These are phyloP conservation scores for Cladosporium velox DNA, from an alignment of 2,329 filamentous ascomycete genomes.

Conservation along the genomic window DNA sequence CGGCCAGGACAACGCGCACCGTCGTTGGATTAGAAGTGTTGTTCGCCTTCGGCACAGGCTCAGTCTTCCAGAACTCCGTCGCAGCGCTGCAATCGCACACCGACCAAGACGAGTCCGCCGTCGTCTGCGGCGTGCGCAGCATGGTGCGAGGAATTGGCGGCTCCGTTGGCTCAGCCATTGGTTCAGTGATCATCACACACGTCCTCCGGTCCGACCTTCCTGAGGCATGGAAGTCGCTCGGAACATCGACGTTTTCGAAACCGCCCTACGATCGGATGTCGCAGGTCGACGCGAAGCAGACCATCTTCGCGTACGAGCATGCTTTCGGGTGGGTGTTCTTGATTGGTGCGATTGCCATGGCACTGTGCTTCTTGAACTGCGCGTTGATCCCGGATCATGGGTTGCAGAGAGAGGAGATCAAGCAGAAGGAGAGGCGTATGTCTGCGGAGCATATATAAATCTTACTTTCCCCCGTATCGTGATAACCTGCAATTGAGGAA, in stretches of 20 bases:
- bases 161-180: constrained; percentile 28
- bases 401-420: constrained; percentile 14
- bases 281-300: constrained; percentile 6
- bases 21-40: constrained; percentile 24
- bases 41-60: constrained; percentile 29
- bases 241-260: constrained; percentile 23
- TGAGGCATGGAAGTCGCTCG: constrained; percentile 14
- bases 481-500: not conserved
- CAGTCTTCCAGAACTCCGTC: constrained; percentile 31
- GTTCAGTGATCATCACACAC: constrained; percentile 21
- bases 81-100: constrained; percentile 28
- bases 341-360: constrained; percentile 22
- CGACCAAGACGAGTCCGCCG: constrained; percentile 23
- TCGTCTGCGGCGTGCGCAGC: constrained; percentile 29
- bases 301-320: constrained; percentile 22
- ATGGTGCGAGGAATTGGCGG: constrained; percentile 30
- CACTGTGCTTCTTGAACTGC: constrained; percentile 16
- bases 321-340: constrained; percentile 25
- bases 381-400: constrained; percentile 15
- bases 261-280: constrained; percentile 14
- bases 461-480: not conserved
- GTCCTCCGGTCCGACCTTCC: constrained; percentile 18
- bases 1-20: not conserved
- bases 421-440: constrained; percentile 18
- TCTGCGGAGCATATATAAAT: constrained; percentile 12